A percentile compares a stretch with the other conserved stretches of the same genome.
Evolutionary conservation across 257 asterid species (phyloP).

Genomic region (Leptodermis oblonga): DNA sequence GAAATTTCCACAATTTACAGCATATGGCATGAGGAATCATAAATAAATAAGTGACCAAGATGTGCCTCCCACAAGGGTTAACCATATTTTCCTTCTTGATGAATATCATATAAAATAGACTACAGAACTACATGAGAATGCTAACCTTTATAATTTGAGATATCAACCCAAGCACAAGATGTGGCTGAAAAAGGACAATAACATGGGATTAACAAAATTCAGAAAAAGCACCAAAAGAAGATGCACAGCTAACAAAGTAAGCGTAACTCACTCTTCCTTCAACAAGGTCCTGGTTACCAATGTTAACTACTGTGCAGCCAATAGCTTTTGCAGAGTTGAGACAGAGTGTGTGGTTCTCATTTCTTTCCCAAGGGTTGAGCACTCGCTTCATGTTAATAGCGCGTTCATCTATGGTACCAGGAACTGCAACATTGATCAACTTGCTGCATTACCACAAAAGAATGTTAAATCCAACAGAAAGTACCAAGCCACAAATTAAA

Average conservation of each 20-base stretch:
- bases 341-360: constrained; percentile 89
- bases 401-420: constrained; percentile 85
- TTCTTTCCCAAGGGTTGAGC: constrained; percentile 96
- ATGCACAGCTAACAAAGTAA: constrained; percentile 14
- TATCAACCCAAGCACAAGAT: constrained; percentile 87
- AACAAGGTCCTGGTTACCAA: constrained; percentile 86
- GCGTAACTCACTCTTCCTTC: constrained; percentile 92
- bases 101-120: neutral
- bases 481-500: constrained; percentile 9
- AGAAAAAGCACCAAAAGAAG: neutral
- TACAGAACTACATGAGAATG: neutral
- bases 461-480: constrained; percentile 11
- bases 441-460: constrained; percentile 48
- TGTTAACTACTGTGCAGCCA: constrained; percentile 94
- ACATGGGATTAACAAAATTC: neutral
- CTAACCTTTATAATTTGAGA: constrained; percentile 97
- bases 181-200: constrained; percentile 62
- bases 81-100: neutral
- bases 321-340: constrained; percentile 98
- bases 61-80: neutral
- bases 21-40: neutral
- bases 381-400: constrained; percentile 81
- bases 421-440: constrained; percentile 94
- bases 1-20: constrained; percentile 25
- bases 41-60: neutral